Evolutionary conservation across 768 basidiomycete genomes (phyloP).

Genomic region (Psilocybe sp.): DNA sequence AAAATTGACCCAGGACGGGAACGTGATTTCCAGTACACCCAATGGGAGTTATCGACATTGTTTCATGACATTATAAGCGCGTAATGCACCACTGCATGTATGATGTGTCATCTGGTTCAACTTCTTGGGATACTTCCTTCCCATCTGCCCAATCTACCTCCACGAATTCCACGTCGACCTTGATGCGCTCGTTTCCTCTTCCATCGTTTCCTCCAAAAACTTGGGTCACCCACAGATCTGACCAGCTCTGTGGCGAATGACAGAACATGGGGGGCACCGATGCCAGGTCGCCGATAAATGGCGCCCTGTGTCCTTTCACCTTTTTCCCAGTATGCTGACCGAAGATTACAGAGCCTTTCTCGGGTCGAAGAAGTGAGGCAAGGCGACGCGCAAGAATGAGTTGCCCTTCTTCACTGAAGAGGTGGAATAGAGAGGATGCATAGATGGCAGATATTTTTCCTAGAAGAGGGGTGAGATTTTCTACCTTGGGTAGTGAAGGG

Average conservation of each 20-base stretch:
- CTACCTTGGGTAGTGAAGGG: constrained; percentile 13
- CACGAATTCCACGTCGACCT: constrained; percentile 11
- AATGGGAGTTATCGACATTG: too few species aligned
- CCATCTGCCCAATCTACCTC: not conserved
- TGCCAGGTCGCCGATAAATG: not conserved
- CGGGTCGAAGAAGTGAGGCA: constrained; percentile 28
- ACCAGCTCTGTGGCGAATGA: constrained; percentile 34
- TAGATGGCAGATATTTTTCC: constrained; percentile 49
- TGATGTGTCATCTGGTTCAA: not conserved
- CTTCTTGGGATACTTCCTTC: constrained; percentile 1
- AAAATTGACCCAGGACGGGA: too few species aligned
- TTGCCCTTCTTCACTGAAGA: constrained; percentile 31
- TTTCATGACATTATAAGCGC: too few species aligned
- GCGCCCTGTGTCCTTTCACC: constrained; percentile 24
- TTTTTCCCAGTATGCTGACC: constrained; percentile 32
- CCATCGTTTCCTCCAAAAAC: constrained; percentile 23
- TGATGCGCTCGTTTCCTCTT: constrained; percentile 2
- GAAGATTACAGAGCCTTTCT: constrained; percentile 30
- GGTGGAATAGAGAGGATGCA: constrained; percentile 33
- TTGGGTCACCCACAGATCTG: constrained; percentile 29
- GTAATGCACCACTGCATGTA: constrained; percentile 13
- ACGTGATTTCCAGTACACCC: too few species aligned
- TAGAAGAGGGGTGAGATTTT: constrained; percentile 26
- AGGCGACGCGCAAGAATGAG: constrained; percentile 25
- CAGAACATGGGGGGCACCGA: constrained; percentile 30